Evolutionary conservation across 768 basidiomycete species (phyloP), one percentile per base, ranked within the genome.

Genomic region (Mycena indigotica): DNA sequence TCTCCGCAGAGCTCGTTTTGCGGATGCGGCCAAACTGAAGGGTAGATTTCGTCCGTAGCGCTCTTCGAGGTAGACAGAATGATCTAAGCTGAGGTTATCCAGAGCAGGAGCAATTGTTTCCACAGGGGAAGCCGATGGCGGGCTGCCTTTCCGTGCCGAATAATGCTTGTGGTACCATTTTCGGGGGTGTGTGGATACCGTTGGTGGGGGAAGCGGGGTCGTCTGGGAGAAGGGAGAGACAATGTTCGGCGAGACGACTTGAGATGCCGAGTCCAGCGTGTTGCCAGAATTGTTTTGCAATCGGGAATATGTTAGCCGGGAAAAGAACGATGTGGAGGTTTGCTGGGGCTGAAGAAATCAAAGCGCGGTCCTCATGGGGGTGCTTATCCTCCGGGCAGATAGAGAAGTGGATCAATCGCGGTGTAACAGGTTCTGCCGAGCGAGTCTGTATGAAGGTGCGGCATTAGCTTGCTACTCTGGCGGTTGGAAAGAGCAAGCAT

Each of bases 271-370:
- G 75, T 0, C 96, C 96, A 0, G 89, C 86, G 69, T 98, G 96
- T 64, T 98, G 95, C 96, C 96, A 98, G 72, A 95, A 98, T 70
- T 93, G 82, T 69, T 91, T 96, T 6, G 92, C 93, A 5, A 88
- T 69, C 8, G 80, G 66, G 64, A 81, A 87, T 3, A 81, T 71
- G 3, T 84, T 79, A 2, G 75, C 70, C 5, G 87, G 85, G 69
- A 95, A 92, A 16, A 99, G 73, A 1, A 87, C 87, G 62, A 95
- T 90, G 69, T 96, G 88, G 1, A 99, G 79, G 56, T 91, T 85
- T 35, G 83, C 73, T 60, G 80, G 75, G 46, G 68, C 57, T 48
- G 66, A 55, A 25, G 66, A 56, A 45, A 53, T 58, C 65, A 63
- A 67, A 25, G 57, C 58, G n/a, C n/a, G n/a, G 57, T 67, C 66